These are phyloP conservation scores for Arctium lappa DNA, from an alignment of 129 eudicot species.

Conservation along the genomic window DNA sequence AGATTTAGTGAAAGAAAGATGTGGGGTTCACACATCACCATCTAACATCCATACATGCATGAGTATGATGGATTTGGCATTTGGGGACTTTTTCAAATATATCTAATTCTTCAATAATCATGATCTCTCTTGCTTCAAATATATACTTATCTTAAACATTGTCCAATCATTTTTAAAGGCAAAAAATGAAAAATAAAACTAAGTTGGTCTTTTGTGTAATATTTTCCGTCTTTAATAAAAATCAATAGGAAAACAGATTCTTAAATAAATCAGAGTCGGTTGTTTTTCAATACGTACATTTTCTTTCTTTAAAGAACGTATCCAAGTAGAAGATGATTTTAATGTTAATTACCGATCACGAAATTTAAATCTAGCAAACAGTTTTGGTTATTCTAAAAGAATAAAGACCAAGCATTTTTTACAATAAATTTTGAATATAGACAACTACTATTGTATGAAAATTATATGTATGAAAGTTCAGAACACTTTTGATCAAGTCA, in stretches of 20 bases:
- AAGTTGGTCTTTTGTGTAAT: neutral
- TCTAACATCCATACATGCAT: constrained; percentile 31
- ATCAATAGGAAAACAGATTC: too few relatives aligned
- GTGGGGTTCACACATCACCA: constrained; percentile 34
- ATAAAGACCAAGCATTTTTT: neutral
- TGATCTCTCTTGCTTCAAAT: neutral
- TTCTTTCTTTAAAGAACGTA: neutral
- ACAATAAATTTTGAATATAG: neutral
- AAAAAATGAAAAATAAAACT: neutral
- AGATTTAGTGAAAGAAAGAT: constrained; percentile 35
- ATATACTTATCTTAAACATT: neutral
- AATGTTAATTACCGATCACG: neutral
- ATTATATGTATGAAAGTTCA: neutral
- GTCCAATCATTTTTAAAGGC: neutral
- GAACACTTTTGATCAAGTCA: neutral
- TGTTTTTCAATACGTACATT: neutral
- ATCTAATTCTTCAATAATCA: neutral
- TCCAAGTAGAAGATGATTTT: neutral
- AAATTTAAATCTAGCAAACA: neutral
- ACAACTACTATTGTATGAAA: neutral
- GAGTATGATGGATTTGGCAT: constrained; percentile 23
- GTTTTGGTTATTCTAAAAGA: neutral
- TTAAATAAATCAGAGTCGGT: neutral
- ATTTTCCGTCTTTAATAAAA: too few relatives aligned
- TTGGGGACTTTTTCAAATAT: neutral